Evolutionary conservation across 2,329 filamentous ascomycete genomes (phyloP).

Genomic region (Westerdykella sp.): DNA sequence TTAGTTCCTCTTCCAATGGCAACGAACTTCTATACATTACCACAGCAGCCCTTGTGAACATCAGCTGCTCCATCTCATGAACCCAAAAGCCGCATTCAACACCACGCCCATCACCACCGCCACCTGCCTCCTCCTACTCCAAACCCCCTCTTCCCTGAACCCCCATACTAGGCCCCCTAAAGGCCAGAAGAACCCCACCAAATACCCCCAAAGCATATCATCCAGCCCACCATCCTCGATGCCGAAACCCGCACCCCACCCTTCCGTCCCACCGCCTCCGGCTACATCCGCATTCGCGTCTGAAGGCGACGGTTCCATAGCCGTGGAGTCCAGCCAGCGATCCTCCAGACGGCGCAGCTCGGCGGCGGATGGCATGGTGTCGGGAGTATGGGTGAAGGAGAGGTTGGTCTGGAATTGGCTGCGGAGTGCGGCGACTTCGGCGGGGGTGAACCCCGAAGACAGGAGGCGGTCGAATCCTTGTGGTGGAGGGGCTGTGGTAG

Average conservation of each 20-base stretch:
- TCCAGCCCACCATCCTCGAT: slow-evolving; percentile 63
- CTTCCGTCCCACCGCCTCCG: slow-evolving; percentile 32
- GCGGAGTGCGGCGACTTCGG: slow-evolving; percentile 77
- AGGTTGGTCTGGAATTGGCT: slow-evolving; percentile 86
- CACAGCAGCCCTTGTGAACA: no score
- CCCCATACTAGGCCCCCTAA: slow-evolving; percentile 80
- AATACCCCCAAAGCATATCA: slow-evolving; percentile 78
- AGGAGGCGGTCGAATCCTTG: slow-evolving; percentile 86
- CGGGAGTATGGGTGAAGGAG: slow-evolving; percentile 73
- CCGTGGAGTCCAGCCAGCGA: slow-evolving; percentile 71
- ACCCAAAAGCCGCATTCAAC: slow-evolving; percentile 70
- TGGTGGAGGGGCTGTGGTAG: slow-evolving; percentile 50
- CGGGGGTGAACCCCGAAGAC: slow-evolving; percentile 69
- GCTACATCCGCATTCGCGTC: slow-evolving; percentile 35
- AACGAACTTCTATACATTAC: no score
- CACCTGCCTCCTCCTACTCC: slow-evolving; percentile 75
- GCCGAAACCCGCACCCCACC: slow-evolving; percentile 48
- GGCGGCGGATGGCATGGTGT: slow-evolving; percentile 77
- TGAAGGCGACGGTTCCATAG: slow-evolving; percentile 37
- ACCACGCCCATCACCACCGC: slow-evolving; percentile 81
- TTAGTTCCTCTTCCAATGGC: no score
- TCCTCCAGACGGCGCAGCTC: slow-evolving; percentile 77
- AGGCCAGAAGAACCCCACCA: slow-evolving; percentile 94
- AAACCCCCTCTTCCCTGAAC: slow-evolving; percentile 78
- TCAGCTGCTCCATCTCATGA: slow-evolving; percentile 51